Evolutionary conservation across 768 basidiomycete species (phyloP).

Genomic region (Lactarius psammicola): DNA sequence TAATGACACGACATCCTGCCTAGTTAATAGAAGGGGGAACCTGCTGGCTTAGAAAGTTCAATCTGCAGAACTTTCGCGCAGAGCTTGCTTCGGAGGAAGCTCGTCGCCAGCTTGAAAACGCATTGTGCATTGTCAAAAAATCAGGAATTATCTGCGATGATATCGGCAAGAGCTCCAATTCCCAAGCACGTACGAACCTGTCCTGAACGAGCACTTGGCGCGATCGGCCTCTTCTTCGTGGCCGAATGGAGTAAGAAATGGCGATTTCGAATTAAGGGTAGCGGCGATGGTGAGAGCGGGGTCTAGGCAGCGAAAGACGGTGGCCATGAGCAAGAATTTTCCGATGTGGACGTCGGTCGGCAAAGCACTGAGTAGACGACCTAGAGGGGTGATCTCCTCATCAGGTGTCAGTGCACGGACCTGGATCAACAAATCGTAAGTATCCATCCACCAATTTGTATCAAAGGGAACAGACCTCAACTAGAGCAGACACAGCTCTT

Average conservation of each 20-base stretch:
- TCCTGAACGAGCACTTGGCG: conserved; percentile 76
- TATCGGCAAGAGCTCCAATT: neutral
- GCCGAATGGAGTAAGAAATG: conserved; percentile 88
- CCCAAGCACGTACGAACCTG: conserved; percentile 32
- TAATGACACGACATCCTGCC: neutral
- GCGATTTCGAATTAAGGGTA: conserved; percentile 87
- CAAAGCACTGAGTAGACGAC: conserved; percentile 81
- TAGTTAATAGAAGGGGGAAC: conserved; percentile 36
- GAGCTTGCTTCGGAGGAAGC: conserved; percentile 60
- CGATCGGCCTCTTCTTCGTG: conserved; percentile 82
- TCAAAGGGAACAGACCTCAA: conserved; percentile 57
- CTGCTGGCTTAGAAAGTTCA: conserved; percentile 82
- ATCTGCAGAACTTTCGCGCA: conserved; percentile 74
- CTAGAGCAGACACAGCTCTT: conserved; percentile 83
- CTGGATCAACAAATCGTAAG: conserved; percentile 37
- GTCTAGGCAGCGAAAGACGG: conserved; percentile 86
- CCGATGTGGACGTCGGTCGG: conserved; percentile 96
- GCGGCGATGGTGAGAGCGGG: conserved; percentile 97
- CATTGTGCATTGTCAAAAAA: conserved; percentile 90
- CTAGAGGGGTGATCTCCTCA: conserved; percentile 96
- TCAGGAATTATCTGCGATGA: conserved; percentile 79
- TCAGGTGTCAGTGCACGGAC: conserved; percentile 79
- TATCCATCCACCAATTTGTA: conserved; percentile 2
- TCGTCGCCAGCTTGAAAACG: conserved; percentile 82
- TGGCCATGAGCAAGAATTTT: conserved; percentile 85